Conservation (phyloP, 225 moss, liverwort and hornwort species). For the Anthoceros angustus region DNA sequence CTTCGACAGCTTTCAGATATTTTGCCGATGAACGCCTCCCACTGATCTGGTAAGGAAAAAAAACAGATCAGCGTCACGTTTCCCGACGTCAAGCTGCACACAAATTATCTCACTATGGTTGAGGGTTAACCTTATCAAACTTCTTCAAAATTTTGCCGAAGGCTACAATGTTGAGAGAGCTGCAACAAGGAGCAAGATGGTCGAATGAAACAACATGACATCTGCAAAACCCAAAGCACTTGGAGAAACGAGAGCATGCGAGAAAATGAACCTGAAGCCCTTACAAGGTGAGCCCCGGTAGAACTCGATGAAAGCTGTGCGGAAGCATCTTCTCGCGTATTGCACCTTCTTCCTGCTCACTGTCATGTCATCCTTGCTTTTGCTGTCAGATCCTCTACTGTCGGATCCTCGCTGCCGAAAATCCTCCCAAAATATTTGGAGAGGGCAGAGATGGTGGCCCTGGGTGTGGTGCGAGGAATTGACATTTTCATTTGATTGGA, state of each 20-base stretch:
- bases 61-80: no score
- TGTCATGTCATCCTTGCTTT: slow-evolving; percentile 26
- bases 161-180: slow-evolving; percentile 52
- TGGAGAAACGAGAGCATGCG: neutral
- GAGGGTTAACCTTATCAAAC: slow-evolving; percentile 41
- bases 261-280: slow-evolving; percentile 44
- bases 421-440: slow-evolving; percentile 69
- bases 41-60: slow-evolving; percentile 17
- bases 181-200: slow-evolving; percentile 14
- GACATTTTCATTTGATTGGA: slow-evolving; percentile 26
- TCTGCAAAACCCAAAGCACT: neutral
- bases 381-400: slow-evolving; percentile 20
- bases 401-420: slow-evolving; percentile 32
- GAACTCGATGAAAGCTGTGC: slow-evolving; percentile 46
- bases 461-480: slow-evolving; percentile 41
- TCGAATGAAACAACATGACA: neutral
- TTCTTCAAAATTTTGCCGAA: slow-evolving; percentile 69
- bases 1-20: slow-evolving; percentile 49
- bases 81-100: neutral
- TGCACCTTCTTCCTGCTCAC: slow-evolving; percentile 57
- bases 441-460: slow-evolving; percentile 51
- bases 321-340: slow-evolving; percentile 49
- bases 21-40: slow-evolving; percentile 35
- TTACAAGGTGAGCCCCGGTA: slow-evolving; percentile 65
- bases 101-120: neutral